Conservation (phyloP, 768 basidiomycete genomes). For the Lactifluus pinguis region DNA sequence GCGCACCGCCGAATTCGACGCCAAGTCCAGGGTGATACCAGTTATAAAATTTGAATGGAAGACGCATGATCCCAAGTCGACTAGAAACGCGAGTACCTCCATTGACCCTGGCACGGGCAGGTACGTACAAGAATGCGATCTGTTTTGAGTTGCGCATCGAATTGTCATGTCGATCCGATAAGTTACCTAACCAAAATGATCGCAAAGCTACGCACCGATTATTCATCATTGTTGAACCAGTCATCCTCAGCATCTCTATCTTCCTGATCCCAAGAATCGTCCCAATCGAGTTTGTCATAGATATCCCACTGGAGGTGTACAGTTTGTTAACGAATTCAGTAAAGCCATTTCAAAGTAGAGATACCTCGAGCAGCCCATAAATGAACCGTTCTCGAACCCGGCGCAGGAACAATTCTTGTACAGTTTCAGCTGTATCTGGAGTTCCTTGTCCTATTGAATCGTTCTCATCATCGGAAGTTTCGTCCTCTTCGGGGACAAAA, state of each 20-base stretch:
- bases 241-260: constrained; percentile 56
- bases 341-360: constrained; percentile 19
- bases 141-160: background rate
- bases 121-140: background rate
- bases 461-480: constrained; percentile 41
- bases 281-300: constrained; percentile 70
- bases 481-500: constrained; percentile 63
- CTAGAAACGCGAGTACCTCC: background rate
- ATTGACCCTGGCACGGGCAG: background rate
- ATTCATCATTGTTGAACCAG: constrained; percentile 68
- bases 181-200: background rate
- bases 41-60: background rate
- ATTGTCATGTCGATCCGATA: constrained; percentile 1
- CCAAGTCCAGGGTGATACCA: background rate
- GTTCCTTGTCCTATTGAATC: constrained; percentile 29
- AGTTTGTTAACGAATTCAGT: background rate
- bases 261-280: constrained; percentile 54
- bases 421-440: constrained; percentile 37
- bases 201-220: background rate
- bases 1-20: too few species aligned
- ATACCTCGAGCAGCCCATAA: constrained; percentile 65
- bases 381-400: constrained; percentile 61
- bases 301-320: constrained; percentile 43
- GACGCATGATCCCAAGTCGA: background rate
- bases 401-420: constrained; percentile 40